Base-by-base conservation (phyloP, 1,284 basidiomycete genomes). In the Austropuccinia psidii region DNA sequence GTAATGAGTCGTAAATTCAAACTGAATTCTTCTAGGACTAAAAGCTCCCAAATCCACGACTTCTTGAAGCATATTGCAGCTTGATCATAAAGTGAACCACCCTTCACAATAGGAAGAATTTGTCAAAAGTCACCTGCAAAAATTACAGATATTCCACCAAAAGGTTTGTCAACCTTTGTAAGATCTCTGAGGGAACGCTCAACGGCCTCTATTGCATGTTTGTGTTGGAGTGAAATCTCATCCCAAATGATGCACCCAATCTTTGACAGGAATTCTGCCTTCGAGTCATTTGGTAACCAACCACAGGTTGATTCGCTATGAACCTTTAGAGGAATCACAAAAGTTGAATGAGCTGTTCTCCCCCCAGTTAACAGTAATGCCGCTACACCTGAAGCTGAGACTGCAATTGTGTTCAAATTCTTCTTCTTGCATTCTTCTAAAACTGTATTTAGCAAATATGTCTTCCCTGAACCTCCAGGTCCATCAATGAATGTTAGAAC, bases 381-480 rank as follows among this genome's bases (percentile, higher is more conserved):
- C n/a, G 84, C 81, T 68, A 85, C 83, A 0, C 84, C 84, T 4
- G 83, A 84, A 2, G 84, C 57, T 5, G 66, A 33, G 1, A 58
- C 52, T 7, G 43, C 31, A 0, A 85, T 77, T 0, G 83, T 80
- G 75, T 85, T 81, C 13, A 74, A 24, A 0, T 77, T 77, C 33
- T 78, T 73, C 15, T 74, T 65, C 19, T 79, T 77, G 2, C 85
- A 24, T 4, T 73, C 47, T 65, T 78, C 57, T 72, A 81, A 80
- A 52, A 86, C 73, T 0, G 82, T 80, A 9, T 82, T 84, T 73
- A 82, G 83, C 0, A 85, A 52, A 78, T 81, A 86, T 0, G 84
- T 86, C 74, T 86, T 86, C 1, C 84, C 84, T 74, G 81, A 82
- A 0, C 84, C 84, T 58, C 82, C 84, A 31, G 81, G 77, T 52